phyloP scores from a whole-genome alignment of 306 rosid species.

The Boehmeria nivea region DNA sequence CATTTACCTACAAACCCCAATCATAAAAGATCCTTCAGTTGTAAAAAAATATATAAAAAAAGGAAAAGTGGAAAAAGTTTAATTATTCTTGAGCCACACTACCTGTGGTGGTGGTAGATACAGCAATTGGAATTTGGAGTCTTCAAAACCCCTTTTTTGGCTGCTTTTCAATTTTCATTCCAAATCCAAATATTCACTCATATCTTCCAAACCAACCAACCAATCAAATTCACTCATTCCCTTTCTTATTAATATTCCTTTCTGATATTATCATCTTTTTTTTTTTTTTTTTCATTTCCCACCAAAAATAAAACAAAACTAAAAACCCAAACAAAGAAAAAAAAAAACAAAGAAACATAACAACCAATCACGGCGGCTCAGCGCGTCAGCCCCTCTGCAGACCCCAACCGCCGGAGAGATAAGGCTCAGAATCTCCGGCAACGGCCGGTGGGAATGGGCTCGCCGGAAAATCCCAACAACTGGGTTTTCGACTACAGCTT shows the following conservation, averaged over 20 bases:
- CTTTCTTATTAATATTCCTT: neutral
- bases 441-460: slow-evolving; percentile 25
- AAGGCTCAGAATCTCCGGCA: slow-evolving; percentile 10
- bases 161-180: neutral
- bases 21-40: too few relatives aligned
- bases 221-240: slow-evolving; percentile 17
- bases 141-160: slow-evolving; percentile 6
- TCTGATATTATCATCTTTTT: neutral
- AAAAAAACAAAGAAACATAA: too few relatives aligned
- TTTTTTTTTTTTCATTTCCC: neutral
- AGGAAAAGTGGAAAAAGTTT: neutral
- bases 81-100: neutral
- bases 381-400: too few relatives aligned
- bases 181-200: neutral
- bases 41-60: neutral
- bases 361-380: slow-evolving; percentile 11
- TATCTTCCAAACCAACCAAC: neutral
- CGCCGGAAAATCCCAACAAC: slow-evolving; percentile 36
- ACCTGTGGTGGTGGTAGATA: slow-evolving; percentile 6
- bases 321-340: neutral
- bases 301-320: neutral
- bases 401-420: too few relatives aligned
- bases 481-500: slow-evolving; percentile 56
- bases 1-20: too few relatives aligned
- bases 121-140: neutral